A percentile compares a stretch with the other conserved stretches of the same genome.
Conservation (phyloP, 495 filamentous ascomycete species). For the Sabuloglossum arenarium region DNA sequence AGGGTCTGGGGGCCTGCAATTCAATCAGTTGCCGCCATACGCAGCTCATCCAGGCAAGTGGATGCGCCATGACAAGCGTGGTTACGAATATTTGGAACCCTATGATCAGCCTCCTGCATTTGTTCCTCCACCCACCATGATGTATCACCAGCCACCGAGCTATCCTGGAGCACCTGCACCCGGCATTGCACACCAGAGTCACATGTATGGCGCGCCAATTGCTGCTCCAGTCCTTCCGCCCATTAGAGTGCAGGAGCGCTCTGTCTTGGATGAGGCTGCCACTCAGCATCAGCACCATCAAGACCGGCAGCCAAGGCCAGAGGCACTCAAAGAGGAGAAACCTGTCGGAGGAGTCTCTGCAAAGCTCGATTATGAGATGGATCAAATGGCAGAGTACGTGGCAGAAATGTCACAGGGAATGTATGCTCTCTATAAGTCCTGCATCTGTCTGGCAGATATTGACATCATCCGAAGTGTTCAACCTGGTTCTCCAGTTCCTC, state of each 20-base stretch:
- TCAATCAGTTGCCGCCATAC: conserved; percentile 2
- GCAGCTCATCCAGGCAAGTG: background rate
- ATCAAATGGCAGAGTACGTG: conserved; percentile 95
- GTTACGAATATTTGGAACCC: background rate
- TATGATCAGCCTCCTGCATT: conserved; percentile 1
- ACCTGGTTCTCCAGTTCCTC: conserved; percentile 41
- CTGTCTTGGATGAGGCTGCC: background rate
- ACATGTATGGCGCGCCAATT: conserved; percentile 1
- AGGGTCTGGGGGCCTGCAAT: background rate
- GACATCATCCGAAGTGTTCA: conserved; percentile 58
- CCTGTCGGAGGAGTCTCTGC: conserved; percentile 68
- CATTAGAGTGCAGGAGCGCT: background rate
- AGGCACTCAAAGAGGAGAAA: conserved; percentile 5
- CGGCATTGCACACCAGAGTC: background rate
- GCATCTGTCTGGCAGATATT: conserved; percentile 46
- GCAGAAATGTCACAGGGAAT: conserved; percentile 74
- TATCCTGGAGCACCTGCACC: conserved; percentile 1
- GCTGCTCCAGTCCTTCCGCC: conserved; percentile 3
- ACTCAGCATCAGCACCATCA: background rate
- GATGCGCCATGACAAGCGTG: conserved; percentile 1
- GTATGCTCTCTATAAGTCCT: conserved; percentile 39
- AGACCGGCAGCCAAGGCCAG: background rate
- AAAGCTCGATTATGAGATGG: conserved; percentile 96
- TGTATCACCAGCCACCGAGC: conserved; percentile 1
- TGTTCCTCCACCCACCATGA: background rate